Percentiles rank a stretch among this genome's conserved stretches.
These are phyloP conservation scores for Kandelia obovata DNA, from an alignment of 345 rosid genomes.

Conservation along the genomic window DNA sequence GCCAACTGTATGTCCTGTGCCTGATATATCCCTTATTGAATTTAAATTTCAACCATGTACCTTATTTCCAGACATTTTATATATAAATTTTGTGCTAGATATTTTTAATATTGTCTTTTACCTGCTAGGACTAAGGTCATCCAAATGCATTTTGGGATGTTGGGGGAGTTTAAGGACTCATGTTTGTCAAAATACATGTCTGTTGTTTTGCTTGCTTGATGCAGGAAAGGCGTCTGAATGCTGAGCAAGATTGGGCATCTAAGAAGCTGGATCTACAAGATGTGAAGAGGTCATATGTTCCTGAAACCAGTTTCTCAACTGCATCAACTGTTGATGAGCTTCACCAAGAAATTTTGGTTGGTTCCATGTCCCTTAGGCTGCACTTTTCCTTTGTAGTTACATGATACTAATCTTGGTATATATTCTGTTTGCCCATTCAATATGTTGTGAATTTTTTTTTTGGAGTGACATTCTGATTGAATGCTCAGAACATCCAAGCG, in stretches of 20 bases:
- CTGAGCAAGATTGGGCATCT: slow-evolving; percentile 42
- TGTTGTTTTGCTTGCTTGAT: slow-evolving; percentile 17
- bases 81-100: no score
- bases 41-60: no score
- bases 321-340: slow-evolving; percentile 71
- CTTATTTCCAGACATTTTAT: no score
- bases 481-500: slow-evolving; percentile 46
- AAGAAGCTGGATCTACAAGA: slow-evolving; percentile 61
- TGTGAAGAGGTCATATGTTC: slow-evolving; percentile 43
- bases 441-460: slow-evolving; percentile 5
- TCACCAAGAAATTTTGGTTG: slow-evolving; percentile 70
- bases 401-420: slow-evolving; percentile 19
- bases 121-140: no score
- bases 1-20: no score
- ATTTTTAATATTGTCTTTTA: no score
- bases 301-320: slow-evolving; percentile 41
- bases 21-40: no score
- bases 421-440: slow-evolving; percentile 10
- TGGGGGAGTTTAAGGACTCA: no score
- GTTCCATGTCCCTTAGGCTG: slow-evolving; percentile 19
- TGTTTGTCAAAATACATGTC: no score
- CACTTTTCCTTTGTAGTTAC: not conserved
- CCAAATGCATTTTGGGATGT: no score
- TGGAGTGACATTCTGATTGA: slow-evolving; percentile 8
- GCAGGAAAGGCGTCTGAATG: slow-evolving; percentile 53